phyloP scores from a whole-genome alignment of 2,329 filamentous ascomycete species.

The Huntiella bhutanensis region DNA sequence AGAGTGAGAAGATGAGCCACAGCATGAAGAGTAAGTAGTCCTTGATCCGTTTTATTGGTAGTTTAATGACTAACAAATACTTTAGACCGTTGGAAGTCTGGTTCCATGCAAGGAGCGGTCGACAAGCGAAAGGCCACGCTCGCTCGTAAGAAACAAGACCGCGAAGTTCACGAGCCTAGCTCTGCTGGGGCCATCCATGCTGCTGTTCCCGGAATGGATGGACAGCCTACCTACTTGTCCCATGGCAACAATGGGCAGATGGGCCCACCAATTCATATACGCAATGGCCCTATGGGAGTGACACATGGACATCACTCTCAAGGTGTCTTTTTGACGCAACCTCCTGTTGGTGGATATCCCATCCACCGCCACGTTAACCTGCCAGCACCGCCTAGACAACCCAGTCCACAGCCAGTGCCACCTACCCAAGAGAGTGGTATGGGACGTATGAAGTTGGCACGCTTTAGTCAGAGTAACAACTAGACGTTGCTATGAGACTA shows the following conservation, averaged over 20 bases:
- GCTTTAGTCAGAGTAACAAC: not conserved
- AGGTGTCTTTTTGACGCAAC: slow-evolving; percentile 10
- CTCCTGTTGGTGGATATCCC: not conserved
- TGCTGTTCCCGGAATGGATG: slow-evolving; percentile 4
- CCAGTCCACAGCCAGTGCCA: not conserved
- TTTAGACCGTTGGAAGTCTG: slow-evolving; percentile 38
- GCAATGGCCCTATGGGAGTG: not conserved
- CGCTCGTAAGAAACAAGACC: slow-evolving; percentile 36
- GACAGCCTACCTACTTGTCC: not conserved
- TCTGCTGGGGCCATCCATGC: not conserved
- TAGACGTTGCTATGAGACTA: no score
- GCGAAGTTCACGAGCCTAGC: slow-evolving; percentile 24
- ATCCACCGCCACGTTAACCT: not conserved
- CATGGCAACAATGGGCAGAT: not conserved
- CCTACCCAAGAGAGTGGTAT: slow-evolving; percentile 15
- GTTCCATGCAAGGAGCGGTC: slow-evolving; percentile 40
- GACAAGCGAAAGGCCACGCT: slow-evolving; percentile 41
- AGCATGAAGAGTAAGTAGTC: slow-evolving; percentile 40
- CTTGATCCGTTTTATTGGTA: not conserved
- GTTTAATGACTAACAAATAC: slow-evolving; percentile 14
- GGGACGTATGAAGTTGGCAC: slow-evolving; percentile 12
- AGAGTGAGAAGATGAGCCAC: slow-evolving; percentile 47
- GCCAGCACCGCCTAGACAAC: slow-evolving; percentile 1
- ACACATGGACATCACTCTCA: slow-evolving; percentile 5
- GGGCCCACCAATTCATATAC: slow-evolving; percentile 6